Evolutionary conservation across 345 rosid genomes (phyloP).

Genomic region (Mallotus nudiflorus): DNA sequence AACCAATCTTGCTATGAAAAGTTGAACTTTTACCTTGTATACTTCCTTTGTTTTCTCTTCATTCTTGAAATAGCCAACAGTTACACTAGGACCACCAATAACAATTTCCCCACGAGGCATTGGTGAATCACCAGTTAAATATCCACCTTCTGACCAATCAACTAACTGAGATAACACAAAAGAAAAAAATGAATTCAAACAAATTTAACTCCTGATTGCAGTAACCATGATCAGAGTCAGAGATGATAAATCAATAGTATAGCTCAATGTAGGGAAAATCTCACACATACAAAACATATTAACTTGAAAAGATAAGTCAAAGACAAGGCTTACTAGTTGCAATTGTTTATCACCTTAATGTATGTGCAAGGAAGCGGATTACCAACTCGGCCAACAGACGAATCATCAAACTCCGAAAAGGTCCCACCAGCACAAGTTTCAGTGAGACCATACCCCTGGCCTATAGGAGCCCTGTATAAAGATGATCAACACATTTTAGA

Average conservation of each 20-base stretch:
- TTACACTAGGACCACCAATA: constrained; percentile 90
- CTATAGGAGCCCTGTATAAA: constrained; percentile 83
- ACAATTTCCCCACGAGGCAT: constrained; percentile 98
- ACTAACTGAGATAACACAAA: constrained; percentile 67
- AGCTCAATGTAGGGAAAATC: background rate
- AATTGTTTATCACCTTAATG: constrained; percentile 63
- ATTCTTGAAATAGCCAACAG: constrained; percentile 87
- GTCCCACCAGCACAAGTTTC: constrained; percentile 99
- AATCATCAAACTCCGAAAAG: constrained; percentile 93
- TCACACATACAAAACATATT: too few relatives aligned
- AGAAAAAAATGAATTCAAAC: too few relatives aligned
- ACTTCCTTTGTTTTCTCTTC: constrained; percentile 86
- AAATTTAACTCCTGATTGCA: background rate
- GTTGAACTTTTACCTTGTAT: constrained; percentile 61
- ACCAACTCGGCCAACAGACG: constrained; percentile 97
- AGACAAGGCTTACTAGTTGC: constrained; percentile 3
- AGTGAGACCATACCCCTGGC: constrained; percentile 99
- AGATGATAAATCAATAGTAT: background rate
- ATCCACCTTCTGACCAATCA: constrained; percentile 98
- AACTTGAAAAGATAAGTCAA: too few relatives aligned
- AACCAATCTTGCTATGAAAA: constrained; percentile 1
- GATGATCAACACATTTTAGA: constrained; percentile 8
- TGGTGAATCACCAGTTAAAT: constrained; percentile 66
- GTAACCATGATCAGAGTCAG: background rate
- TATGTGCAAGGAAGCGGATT: constrained; percentile 93